Base-by-base conservation (phyloP, 148 eudicot species). In the Chenopodium formosanum region DNA sequence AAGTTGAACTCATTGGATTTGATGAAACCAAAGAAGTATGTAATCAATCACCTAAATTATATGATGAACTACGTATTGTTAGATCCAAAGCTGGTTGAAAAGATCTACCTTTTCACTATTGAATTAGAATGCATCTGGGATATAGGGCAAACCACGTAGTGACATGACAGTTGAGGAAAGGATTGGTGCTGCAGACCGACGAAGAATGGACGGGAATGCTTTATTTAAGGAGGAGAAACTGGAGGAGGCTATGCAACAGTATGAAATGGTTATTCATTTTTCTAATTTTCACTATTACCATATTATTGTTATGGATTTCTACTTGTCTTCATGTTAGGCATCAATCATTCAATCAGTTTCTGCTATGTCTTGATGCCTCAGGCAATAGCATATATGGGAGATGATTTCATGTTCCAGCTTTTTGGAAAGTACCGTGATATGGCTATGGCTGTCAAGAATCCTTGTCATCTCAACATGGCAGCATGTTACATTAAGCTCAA, bases 91-190 rank as follows among this genome's bases (percentile, higher is more conserved):
- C 44, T 40, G 44, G 44, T 40, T 40, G 44, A 40, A 40, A 40
- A 40, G 44, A 40, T 40, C 8, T 40, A 40, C 44, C 7, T 40
- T 40, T 40, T 40, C 44, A 40, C 44, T 64, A 14, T 4, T 32
- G 32, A 44, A 37, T 47, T 6, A 60, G 31, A 44, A 29, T 66
- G 70, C 31, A 14, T 70, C 27, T 73, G 48, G 58, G 2, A 65
- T 76, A 22, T 70, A 94, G 99, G 99, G 99, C 46, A 94, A 96
- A 90, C 87, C 98, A 75, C 97, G 99, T 32, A 87, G 92, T 85
- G 99, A 94, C 82, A 96, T 96, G 99, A 96, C 99, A 1, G 99
- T 88, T 76, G 99, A 96, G 88, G 99, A 96, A 92, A 90, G 99
- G 83, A 96, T 96, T 82, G 84, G 99, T 75, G 78, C 97, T 68